These are phyloP conservation scores for Marchantia paleacea DNA, from an alignment of 225 moss, liverwort and hornwort species.

Conservation along the genomic window DNA sequence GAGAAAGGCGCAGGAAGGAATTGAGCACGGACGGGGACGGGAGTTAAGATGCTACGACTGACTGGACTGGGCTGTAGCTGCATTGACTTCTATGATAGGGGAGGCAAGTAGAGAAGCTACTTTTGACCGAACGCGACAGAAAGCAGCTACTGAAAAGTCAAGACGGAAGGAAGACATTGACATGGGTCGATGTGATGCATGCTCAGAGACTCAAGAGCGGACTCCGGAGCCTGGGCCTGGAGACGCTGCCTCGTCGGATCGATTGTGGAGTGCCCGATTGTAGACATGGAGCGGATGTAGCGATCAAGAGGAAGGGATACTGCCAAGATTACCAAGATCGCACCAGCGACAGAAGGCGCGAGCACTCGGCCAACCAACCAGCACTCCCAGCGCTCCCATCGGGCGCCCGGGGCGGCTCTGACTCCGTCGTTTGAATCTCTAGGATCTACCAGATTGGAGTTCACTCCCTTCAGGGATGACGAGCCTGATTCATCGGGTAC, in stretches of 20 bases:
- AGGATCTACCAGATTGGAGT: neutral
- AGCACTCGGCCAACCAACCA: neutral
- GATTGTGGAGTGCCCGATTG: neutral
- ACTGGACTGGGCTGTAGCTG: no score
- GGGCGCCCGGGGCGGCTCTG: neutral
- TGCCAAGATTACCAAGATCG: slow-evolving; percentile 12
- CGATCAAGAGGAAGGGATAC: neutral
- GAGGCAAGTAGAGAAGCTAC: no score
- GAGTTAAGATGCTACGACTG: no score
- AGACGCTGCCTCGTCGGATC: neutral
- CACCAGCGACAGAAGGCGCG: neutral
- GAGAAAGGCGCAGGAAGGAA: no score
- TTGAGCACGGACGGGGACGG: no score
- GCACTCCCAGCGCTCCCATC: neutral
- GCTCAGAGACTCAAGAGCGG: no score
- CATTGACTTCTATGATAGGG: no score
- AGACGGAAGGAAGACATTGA: neutral
- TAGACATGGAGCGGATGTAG: neutral
- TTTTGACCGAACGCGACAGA: no score
- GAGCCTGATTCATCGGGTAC: neutral
- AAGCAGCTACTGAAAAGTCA: neutral
- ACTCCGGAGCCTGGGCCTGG: neutral
- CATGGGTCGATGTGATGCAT: neutral
- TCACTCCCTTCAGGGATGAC: neutral
- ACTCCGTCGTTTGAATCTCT: neutral